phyloP scores from a whole-genome alignment of 108 stramenopile genomes.

The Skeletonema marinoi region DNA sequence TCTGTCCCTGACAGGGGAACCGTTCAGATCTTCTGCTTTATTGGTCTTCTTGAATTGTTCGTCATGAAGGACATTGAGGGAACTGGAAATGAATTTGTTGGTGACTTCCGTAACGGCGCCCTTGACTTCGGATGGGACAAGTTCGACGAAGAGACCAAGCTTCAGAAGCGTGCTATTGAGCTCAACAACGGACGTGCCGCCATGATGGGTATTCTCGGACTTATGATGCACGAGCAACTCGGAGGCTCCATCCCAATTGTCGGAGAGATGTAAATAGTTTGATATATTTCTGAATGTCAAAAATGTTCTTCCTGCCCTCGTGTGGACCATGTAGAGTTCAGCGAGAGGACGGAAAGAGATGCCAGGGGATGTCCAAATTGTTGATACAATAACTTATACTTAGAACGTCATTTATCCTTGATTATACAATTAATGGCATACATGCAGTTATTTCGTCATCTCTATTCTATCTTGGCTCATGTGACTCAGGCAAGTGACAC shows the following conservation, averaged over 20 bases:
- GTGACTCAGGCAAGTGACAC: no score
- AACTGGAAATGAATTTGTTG: constrained; percentile 64
- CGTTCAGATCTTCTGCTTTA: constrained; percentile 55
- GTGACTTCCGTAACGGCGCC: constrained; percentile 75
- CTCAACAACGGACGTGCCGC: constrained; percentile 69
- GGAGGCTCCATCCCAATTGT: constrained; percentile 35
- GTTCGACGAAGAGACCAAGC: constrained; percentile 35
- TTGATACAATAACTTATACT: constrained; percentile 4
- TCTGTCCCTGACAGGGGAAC: constrained; percentile 59
- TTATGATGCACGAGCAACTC: constrained; percentile 64
- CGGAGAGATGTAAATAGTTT: constrained; percentile 29
- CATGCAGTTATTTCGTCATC: no score
- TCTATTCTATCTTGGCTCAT: no score
- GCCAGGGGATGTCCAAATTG: not conserved
- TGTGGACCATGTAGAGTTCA: not conserved
- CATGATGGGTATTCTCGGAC: constrained; percentile 67
- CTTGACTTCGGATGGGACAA: constrained; percentile 49
- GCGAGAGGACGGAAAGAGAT: not conserved
- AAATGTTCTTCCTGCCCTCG: not conserved
- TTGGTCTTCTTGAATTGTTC: constrained; percentile 72
- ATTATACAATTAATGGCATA: not conserved
- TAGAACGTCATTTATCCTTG: not conserved
- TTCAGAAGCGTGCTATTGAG: constrained; percentile 59
- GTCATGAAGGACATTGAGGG: constrained; percentile 70
- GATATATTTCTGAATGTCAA: not conserved